A percentile compares a stretch with the other conserved stretches of the same genome.
Conservation (phyloP, 352 stramenopile species). For the Phytophthora podocarpi region DNA sequence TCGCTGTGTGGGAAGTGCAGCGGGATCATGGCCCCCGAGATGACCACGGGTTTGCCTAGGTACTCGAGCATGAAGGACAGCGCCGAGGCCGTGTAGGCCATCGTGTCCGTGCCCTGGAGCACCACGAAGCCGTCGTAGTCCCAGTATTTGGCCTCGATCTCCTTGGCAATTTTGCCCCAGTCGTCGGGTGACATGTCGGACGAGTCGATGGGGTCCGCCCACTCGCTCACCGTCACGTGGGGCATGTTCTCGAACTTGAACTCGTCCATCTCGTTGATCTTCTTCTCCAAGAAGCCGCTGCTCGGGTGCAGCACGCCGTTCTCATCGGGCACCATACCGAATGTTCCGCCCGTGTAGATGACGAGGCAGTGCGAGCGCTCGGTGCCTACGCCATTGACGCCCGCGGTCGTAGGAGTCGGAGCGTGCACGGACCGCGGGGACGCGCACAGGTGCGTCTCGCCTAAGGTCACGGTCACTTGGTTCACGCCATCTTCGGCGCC, state of each 20-base stretch:
- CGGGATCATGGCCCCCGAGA: conserved; percentile 96
- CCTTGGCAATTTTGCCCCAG: conserved; percentile 92
- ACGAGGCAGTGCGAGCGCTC: conserved; percentile 76
- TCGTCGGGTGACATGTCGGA: conserved; percentile 89
- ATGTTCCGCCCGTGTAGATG: conserved; percentile 92
- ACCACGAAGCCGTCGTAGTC: conserved; percentile 98
- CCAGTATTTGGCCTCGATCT: conserved; percentile 95
- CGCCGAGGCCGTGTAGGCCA: conserved; percentile 96
- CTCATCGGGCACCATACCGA: conserved; percentile 88
- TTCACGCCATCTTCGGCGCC: conserved; percentile 34
- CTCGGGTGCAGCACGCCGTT: conserved; percentile 82
- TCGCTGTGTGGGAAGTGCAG: conserved; percentile 97
- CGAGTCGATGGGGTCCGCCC: conserved; percentile 90
- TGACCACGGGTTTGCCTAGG: conserved; percentile 95
- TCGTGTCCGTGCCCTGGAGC: conserved; percentile 97
- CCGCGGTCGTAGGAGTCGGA: conserved; percentile 13
- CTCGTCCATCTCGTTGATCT: conserved; percentile 88
- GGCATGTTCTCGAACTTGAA: conserved; percentile 87
- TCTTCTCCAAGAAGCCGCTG: conserved; percentile 88
- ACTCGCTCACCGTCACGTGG: conserved; percentile 75
- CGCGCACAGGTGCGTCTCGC: conserved; percentile 24
- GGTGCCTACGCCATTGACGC: conserved; percentile 18
- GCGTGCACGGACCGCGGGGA: conserved; percentile 32
- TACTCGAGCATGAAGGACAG: conserved; percentile 98
- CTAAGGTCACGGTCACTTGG: conserved; percentile 39